A percentile compares a stretch with the other conserved stretches of the same genome.
Evolutionary conservation across 2,329 filamentous ascomycete species (phyloP).

Genomic region (Fusarium bulbicola): DNA sequence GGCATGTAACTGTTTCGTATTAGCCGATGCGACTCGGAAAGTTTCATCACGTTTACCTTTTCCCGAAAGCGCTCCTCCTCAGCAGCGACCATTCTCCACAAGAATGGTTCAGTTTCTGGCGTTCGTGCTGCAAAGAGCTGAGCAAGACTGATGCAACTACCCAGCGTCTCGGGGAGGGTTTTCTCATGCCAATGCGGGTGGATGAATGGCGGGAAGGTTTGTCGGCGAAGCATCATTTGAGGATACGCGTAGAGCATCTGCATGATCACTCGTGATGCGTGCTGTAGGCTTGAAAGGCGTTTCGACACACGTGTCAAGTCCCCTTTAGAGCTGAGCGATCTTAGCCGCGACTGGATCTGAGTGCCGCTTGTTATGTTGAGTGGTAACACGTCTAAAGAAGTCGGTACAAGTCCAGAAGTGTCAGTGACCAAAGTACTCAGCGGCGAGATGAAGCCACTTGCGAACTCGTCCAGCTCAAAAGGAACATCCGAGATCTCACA

Average conservation of each 20-base stretch:
- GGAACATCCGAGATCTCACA: accelerated
- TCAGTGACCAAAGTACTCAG: no score
- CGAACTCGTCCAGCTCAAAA: neutral
- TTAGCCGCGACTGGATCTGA: neutral
- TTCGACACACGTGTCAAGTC: constrained; percentile 28
- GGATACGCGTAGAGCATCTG: constrained; percentile 43
- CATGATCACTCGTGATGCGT: constrained; percentile 36
- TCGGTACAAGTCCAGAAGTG: neutral
- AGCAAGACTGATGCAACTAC: constrained; percentile 40
- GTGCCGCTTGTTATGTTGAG: neutral
- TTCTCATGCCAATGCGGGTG: constrained; percentile 40
- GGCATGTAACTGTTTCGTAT: neutral
- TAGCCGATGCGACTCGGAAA: neutral
- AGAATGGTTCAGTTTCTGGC: constrained; percentile 33
- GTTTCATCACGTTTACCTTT: constrained; percentile 10
- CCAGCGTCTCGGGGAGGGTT: constrained; percentile 32
- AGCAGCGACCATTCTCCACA: constrained; percentile 41
- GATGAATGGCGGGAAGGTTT: constrained; percentile 46
- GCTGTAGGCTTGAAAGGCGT: constrained; percentile 3
- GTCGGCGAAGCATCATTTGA: constrained; percentile 45
- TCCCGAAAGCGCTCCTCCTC: constrained; percentile 37
- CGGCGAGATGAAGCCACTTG: neutral
- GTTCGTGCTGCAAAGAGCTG: constrained; percentile 39
- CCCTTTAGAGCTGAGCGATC: neutral
- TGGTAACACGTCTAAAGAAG: accelerated